A percentile compares a stretch with the other conserved stretches of the same genome.
These are phyloP conservation scores for Taphrina flavorubra DNA, from an alignment of 1,139 yeast genomes.

Conservation along the genomic window DNA sequence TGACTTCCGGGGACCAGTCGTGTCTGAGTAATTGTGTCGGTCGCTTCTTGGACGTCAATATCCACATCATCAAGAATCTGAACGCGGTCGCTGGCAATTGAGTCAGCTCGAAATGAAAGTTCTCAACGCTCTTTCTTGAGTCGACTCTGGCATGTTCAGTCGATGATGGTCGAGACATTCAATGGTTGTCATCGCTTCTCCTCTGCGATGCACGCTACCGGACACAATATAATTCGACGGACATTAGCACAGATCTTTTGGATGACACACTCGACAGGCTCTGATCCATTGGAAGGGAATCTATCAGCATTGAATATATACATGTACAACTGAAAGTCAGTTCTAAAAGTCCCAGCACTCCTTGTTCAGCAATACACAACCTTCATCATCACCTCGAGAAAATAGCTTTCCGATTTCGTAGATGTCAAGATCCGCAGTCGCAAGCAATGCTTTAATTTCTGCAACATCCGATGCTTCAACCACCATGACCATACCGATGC, in stretches of 20 bases:
- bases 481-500: slow-evolving; percentile 95
- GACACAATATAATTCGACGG: no score
- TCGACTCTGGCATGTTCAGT: no score
- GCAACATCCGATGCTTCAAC: slow-evolving; percentile 68
- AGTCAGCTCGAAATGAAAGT: no score
- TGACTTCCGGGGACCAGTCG: slow-evolving; percentile 29
- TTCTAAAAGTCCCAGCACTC: slow-evolving; percentile 42
- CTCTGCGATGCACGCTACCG: no score
- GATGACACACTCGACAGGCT: no score
- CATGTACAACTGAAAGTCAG: neutral
- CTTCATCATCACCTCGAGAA: slow-evolving; percentile 48
- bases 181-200: no score
- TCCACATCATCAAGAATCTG: slow-evolving; percentile 41
- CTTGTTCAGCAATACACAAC: slow-evolving; percentile 44
- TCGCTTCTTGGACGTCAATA: slow-evolving; percentile 41
- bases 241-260: no score
- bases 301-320: neutral
- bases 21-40: slow-evolving; percentile 42
- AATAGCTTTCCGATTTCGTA: slow-evolving; percentile 77
- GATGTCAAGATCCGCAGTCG: slow-evolving; percentile 67
- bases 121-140: no score
- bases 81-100: slow-evolving; percentile 30
- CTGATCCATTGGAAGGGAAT: no score
- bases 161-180: no score
- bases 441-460: slow-evolving; percentile 61